Percentiles rank a stretch among this genome's conserved stretches.
These are phyloP conservation scores for Cytidiella melzeri DNA, from an alignment of 768 basidiomycete genomes.

Conservation along the genomic window DNA sequence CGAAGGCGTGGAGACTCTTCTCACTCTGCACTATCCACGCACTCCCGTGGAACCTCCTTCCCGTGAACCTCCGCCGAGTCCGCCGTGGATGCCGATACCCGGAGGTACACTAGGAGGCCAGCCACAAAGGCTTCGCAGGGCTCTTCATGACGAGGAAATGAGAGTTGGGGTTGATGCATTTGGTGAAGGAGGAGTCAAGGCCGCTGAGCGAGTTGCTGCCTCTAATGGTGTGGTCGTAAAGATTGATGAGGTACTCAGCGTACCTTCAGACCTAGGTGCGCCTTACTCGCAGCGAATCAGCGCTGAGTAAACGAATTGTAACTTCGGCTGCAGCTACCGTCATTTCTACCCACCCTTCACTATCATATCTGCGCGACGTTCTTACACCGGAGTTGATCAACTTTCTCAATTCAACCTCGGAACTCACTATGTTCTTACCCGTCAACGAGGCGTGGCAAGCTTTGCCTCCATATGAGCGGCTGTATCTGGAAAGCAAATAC, in stretches of 20 bases:
- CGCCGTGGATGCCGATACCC: conserved; percentile 83
- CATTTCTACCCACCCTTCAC: conserved; percentile 47
- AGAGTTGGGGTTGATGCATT: conserved; percentile 74
- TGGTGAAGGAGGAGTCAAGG: conserved; percentile 65
- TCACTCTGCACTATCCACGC: conserved; percentile 72
- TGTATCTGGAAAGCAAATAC: conserved; percentile 87
- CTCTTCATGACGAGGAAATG: conserved; percentile 39
- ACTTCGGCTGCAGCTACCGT: conserved; percentile 53
- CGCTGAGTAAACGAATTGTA: neutral
- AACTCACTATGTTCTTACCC: conserved; percentile 87
- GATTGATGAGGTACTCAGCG: conserved; percentile 65
- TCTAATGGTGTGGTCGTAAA: conserved; percentile 77
- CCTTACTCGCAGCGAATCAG: conserved; percentile 3
- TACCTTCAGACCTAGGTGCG: conserved; percentile 72
- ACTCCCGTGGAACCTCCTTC: conserved; percentile 53
- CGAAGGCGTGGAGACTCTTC: conserved; percentile 34
- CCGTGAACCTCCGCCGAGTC: conserved; percentile 59
- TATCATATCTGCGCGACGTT: conserved; percentile 73
- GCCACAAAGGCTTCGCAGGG: conserved; percentile 73
- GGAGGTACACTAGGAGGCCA: conserved; percentile 76
- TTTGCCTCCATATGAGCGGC: conserved; percentile 69
- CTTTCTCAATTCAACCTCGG: conserved; percentile 58
- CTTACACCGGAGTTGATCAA: conserved; percentile 52
- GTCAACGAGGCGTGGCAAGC: conserved; percentile 78
- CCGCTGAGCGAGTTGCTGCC: conserved; percentile 50